Base-by-base conservation (phyloP, 164 flowering plant genomes). In the Umbilicus rupestris region DNA sequence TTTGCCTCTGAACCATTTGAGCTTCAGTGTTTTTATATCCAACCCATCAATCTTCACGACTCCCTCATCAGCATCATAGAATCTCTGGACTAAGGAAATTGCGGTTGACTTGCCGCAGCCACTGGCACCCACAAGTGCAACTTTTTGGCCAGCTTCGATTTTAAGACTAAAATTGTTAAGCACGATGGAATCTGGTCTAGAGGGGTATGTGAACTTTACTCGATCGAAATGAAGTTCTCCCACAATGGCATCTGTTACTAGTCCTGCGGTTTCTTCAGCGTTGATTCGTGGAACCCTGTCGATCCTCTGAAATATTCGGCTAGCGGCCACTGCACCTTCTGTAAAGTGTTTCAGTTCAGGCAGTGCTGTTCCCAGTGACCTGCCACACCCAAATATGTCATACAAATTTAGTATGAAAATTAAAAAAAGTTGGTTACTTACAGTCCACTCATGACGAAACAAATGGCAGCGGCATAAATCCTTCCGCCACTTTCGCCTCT, bases 91-190 rank as follows among this genome's bases (percentile, higher is more conserved):
- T 70, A 90, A 70, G 7, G 97, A 85, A 58, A 93, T 79, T 0
- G 79, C 89, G 0, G 98, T 93, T 17, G 98, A 93, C 70, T 93
- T 90, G 0, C 98, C 98, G 44, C 92, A 80, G 17, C 97, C 98
- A 71, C 98, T 93, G 28, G 85, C 83, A 8, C 98, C 98, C 12
- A 93, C 97, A 24, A 93, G 85, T 11, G 97, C 97, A 0, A 93
- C 83, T 0, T 90, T 90, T 37, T 79, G 76, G 35, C 98, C 97
- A 28, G 97, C 86, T 62, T 82, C 86, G 42, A 90, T 73, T 66
- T 66, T 78, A 10, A 93, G 89, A 68, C 68, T 77, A 74, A 93
- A 93, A 44, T 90, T 85, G 44, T 77, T 76, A 26, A 93, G 88
- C n/a, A 90, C 79, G 1, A 74, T 39, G n/a, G 82, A 64, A 64